Evolutionary conservation across 768 basidiomycete genomes (phyloP).

Genomic region (Tricholoma flavovirens): DNA sequence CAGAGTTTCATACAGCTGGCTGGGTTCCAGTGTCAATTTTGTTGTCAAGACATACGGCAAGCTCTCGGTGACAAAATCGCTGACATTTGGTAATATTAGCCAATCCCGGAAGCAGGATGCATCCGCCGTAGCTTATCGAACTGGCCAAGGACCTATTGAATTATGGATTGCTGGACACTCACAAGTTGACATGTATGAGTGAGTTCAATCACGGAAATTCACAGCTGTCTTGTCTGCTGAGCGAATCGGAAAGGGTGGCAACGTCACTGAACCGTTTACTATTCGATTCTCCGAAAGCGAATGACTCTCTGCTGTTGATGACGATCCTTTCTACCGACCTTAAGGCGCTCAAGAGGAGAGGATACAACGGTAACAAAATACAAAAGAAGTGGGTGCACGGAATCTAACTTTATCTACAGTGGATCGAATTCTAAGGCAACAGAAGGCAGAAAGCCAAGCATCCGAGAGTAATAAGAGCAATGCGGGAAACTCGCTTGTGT

Average conservation of each 20-base stretch:
- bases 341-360: conserved; percentile 71
- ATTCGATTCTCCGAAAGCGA: conserved; percentile 72
- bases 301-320: conserved; percentile 87
- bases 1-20: conserved; percentile 59
- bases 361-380: conserved; percentile 63
- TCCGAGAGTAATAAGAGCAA: conserved; percentile 42
- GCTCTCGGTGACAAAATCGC: conserved; percentile 54
- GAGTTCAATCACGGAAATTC: conserved; percentile 27
- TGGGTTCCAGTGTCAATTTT: conserved; percentile 59
- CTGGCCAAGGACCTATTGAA: conserved; percentile 53
- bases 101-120: conserved; percentile 57
- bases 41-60: conserved; percentile 64
- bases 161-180: conserved; percentile 74
- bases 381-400: too few relatives aligned
- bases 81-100: conserved; percentile 46
- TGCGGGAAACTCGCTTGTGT: conserved; percentile 28
- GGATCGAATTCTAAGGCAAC: conserved; percentile 84
- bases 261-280: conserved; percentile 75
- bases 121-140: conserved; percentile 62
- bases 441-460: conserved; percentile 59
- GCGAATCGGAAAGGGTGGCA: conserved; percentile 57
- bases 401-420: conserved; percentile 39
- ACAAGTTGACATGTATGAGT: conserved; percentile 91
- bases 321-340: conserved; percentile 92
- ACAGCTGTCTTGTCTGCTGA: conserved; percentile 1